A percentile compares a stretch with the other conserved stretches of the same genome.
phyloP scores from a whole-genome alignment of 352 stramenopile species.

The Globisporangium acanthophoron region DNA sequence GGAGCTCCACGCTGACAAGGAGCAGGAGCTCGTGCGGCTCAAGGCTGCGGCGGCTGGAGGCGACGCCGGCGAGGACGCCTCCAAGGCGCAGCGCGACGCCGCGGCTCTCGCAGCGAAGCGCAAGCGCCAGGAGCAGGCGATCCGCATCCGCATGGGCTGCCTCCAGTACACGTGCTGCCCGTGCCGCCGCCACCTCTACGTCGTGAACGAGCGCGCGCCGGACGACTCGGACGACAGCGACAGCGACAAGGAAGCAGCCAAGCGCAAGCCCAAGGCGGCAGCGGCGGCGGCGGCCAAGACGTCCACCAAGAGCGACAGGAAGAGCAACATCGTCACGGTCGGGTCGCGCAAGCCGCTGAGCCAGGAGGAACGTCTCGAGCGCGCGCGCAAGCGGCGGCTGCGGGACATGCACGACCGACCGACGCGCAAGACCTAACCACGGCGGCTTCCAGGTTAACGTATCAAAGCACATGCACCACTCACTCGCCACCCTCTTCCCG shows the following conservation, averaged over 20 bases:
- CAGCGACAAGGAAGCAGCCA: slow-evolving; percentile 7
- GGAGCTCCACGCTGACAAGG: slow-evolving; percentile 39
- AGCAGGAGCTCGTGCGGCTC: slow-evolving; percentile 29
- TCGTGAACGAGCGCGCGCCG: slow-evolving; percentile 38
- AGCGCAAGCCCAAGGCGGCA: slow-evolving; percentile 3
- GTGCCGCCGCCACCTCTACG: slow-evolving; percentile 47
- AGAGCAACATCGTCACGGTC: slow-evolving; percentile 47
- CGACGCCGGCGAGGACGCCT: slow-evolving; percentile 22
- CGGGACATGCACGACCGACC: slow-evolving; percentile 67
- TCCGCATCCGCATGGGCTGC: slow-evolving; percentile 63
- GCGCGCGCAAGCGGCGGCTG: slow-evolving; percentile 49
- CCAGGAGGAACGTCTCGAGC: slow-evolving; percentile 60
- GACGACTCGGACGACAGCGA: slow-evolving; percentile 32
- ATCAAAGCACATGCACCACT: neutral
- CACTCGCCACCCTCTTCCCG: neutral
- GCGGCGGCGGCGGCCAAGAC: slow-evolving; percentile 9
- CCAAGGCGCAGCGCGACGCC: slow-evolving; percentile 24
- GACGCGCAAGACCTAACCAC: slow-evolving; percentile 31
- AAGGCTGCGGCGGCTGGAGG: slow-evolving; percentile 19
- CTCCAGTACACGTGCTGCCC: slow-evolving; percentile 63
- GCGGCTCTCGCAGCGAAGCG: slow-evolving; percentile 22
- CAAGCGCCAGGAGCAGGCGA: slow-evolving; percentile 51
- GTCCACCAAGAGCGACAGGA: slow-evolving; percentile 14
- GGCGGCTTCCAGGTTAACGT: slow-evolving; percentile 11
- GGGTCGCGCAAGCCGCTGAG: slow-evolving; percentile 56